phyloP scores from a whole-genome alignment of 1,284 basidiomycete species.

The Ustilago crameri region DNA sequence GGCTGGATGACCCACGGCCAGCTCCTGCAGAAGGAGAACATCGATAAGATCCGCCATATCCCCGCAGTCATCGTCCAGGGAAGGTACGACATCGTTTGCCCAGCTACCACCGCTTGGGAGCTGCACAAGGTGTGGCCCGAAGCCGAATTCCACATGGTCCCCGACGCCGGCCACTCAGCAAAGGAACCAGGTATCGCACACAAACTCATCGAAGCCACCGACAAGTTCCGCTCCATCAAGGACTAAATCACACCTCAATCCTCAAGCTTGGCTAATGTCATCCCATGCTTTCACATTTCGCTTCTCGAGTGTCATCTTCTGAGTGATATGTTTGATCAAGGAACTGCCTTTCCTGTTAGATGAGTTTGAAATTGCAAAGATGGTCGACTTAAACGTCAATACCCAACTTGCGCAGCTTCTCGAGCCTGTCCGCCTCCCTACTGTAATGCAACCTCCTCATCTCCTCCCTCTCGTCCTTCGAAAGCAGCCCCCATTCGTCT shows the following conservation, averaged over 20 bases:
- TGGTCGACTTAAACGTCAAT: conserved; percentile 32
- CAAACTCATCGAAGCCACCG: conserved; percentile 76
- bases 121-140: conserved; percentile 61
- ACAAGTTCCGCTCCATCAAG: conserved; percentile 56
- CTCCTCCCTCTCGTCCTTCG: conserved; percentile 34
- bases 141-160: conserved; percentile 72
- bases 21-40: conserved; percentile 81
- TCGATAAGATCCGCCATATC: conserved; percentile 79
- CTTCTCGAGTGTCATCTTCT: too few relatives aligned
- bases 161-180: conserved; percentile 91
- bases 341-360: too few relatives aligned
- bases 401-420: conserved; percentile 49
- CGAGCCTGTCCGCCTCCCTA: conserved; percentile 49
- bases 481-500: conserved; percentile 29
- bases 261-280: too few relatives aligned
- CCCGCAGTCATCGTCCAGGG: conserved; percentile 88
- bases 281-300: too few relatives aligned
- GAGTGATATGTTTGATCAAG: too few relatives aligned
- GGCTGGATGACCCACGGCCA: conserved; percentile 92
- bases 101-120: conserved; percentile 69
- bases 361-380: too few relatives aligned
- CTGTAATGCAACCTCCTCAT: conserved; percentile 37
- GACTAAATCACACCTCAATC: not conserved
- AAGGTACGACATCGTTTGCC: conserved; percentile 70
- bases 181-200: conserved; percentile 80